phyloP scores from a whole-genome alignment of 2,329 filamentous ascomycete genomes.

The Plectosphaerella cucumerina region DNA sequence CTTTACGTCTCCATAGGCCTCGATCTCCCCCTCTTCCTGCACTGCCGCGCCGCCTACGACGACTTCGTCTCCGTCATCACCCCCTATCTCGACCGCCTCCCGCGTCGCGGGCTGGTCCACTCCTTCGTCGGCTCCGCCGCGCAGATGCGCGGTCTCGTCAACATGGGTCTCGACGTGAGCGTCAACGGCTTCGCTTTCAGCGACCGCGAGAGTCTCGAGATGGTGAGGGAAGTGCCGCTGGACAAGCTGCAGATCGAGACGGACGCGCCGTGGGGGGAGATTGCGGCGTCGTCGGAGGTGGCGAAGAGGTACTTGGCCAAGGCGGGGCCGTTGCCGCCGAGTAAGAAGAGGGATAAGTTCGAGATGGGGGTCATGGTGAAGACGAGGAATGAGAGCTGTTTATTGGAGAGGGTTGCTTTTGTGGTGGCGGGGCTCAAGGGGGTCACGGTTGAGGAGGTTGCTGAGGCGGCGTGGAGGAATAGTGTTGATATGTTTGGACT shows the following conservation, averaged over 20 bases:
- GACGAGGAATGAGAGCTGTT: slow-evolving; percentile 46
- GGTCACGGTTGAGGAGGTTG: slow-evolving; percentile 35
- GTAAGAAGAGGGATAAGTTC: slow-evolving; percentile 47
- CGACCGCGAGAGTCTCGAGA: slow-evolving; percentile 31
- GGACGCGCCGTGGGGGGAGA: slow-evolving; percentile 44
- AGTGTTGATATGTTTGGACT: slow-evolving; percentile 24
- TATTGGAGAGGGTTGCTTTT: slow-evolving; percentile 39
- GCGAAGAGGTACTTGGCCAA: slow-evolving; percentile 36
- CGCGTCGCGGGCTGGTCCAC: slow-evolving; percentile 31
- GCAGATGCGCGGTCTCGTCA: slow-evolving; percentile 33
- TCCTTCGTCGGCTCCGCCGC: slow-evolving; percentile 30
- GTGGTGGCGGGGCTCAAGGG: slow-evolving; percentile 45
- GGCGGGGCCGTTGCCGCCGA: slow-evolving; percentile 29
- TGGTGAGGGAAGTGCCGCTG: slow-evolving; percentile 35
- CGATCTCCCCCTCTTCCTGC: slow-evolving; percentile 33
- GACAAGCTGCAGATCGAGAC: slow-evolving; percentile 40
- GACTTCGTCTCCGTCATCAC: slow-evolving; percentile 37
- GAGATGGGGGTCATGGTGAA: slow-evolving; percentile 41
- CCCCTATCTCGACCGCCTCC: slow-evolving; percentile 31
- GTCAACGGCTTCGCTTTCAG: slow-evolving; percentile 47
- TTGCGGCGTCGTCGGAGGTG: slow-evolving; percentile 27
- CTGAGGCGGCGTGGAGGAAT: slow-evolving; percentile 30
- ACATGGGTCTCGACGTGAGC: slow-evolving; percentile 36
- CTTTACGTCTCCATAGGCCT: slow-evolving; percentile 25
- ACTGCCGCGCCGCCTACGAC: slow-evolving; percentile 34